Evolutionary conservation across 306 rosid species (phyloP).

Genomic region (Corylus americana): DNA sequence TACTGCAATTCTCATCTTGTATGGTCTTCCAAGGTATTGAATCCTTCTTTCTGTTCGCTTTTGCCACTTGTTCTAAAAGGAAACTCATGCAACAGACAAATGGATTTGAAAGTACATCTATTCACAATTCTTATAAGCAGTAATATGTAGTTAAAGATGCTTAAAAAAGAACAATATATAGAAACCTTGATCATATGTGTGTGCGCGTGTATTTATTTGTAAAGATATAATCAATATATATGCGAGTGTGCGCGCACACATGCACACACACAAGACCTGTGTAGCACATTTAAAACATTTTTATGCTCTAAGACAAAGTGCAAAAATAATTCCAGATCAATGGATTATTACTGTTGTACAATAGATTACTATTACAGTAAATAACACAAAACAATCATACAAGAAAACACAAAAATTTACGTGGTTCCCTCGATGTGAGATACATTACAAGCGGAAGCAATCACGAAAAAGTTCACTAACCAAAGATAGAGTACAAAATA

Average conservation of each 20-base stretch:
- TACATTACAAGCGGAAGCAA: too few relatives aligned
- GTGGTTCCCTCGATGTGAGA: too few relatives aligned
- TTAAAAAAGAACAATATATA: background rate
- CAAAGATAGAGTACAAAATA: too few relatives aligned
- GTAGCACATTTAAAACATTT: too few relatives aligned
- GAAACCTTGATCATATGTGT: background rate
- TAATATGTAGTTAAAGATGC: background rate
- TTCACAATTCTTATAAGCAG: background rate
- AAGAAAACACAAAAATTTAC: too few relatives aligned
- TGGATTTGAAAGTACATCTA: background rate
- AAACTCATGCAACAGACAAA: slow-evolving; percentile 9
- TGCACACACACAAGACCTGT: too few relatives aligned
- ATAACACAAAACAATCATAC: too few relatives aligned
- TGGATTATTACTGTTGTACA: background rate
- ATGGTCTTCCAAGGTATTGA: slow-evolving; percentile 90
- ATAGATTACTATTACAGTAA: too few relatives aligned
- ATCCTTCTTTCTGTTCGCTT: slow-evolving; percentile 23
- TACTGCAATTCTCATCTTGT: slow-evolving; percentile 88
- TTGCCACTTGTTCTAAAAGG: slow-evolving; percentile 14
- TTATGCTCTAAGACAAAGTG: background rate
- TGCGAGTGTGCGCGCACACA: background rate
- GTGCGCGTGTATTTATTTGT: background rate
- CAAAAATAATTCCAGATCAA: background rate
- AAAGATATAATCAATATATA: background rate
- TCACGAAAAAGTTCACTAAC: too few relatives aligned